Conservation (phyloP, 2,329 filamentous ascomycete species). For the Cladophialophora carrionii region DNA sequence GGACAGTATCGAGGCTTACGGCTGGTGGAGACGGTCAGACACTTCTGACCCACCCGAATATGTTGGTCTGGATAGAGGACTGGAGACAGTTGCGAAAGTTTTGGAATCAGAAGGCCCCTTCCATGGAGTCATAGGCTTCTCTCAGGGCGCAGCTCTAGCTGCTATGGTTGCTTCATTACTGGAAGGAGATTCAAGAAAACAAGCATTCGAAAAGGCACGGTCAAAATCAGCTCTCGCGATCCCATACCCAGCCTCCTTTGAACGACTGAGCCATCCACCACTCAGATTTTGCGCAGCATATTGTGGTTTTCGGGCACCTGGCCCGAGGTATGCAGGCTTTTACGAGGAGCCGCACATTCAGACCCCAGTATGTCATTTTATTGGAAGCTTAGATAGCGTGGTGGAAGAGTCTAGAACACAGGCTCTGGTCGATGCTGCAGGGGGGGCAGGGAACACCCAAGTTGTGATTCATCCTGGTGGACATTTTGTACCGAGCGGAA, state of each 20-base stretch:
- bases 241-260: conserved; percentile 57
- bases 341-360: conserved; percentile 71
- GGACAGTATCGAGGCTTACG: conserved; percentile 69
- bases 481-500: conserved; percentile 83
- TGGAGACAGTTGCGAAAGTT: conserved; percentile 64
- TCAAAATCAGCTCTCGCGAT: conserved; percentile 44
- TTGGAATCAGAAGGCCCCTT: conserved; percentile 68
- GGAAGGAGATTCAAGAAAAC: conserved; percentile 57
- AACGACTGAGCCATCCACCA: conserved; percentile 54
- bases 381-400: conserved; percentile 83
- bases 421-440: conserved; percentile 68
- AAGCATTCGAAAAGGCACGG: conserved; percentile 43
- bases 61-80: conserved; percentile 68
- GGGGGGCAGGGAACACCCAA: conserved; percentile 55
- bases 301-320: conserved; percentile 72
- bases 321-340: conserved; percentile 65
- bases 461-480: conserved; percentile 80
- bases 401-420: conserved; percentile 76
- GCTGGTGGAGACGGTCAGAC: conserved; percentile 73
- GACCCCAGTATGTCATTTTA: conserved; percentile 78
- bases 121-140: conserved; percentile 80
- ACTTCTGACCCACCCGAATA: conserved; percentile 69
- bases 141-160: conserved; percentile 74
- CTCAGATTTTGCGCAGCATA: conserved; percentile 75
- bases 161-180: conserved; percentile 73